phyloP scores from a whole-genome alignment of 2,329 filamentous ascomycete genomes.

The Triangularia verruculosa region DNA sequence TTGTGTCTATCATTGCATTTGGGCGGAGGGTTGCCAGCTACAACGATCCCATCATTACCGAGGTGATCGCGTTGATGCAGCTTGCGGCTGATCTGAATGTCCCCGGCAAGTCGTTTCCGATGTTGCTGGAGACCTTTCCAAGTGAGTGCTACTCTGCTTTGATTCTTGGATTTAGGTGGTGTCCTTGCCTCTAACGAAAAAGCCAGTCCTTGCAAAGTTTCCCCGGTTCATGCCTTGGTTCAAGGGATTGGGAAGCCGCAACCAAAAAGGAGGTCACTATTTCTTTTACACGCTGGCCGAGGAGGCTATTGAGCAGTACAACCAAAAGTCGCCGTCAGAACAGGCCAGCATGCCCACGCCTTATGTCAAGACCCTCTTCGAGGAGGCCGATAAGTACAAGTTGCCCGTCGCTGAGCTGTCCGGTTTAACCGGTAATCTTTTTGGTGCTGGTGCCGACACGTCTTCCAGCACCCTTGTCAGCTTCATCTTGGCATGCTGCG shows the following conservation, averaged over 20 bases:
- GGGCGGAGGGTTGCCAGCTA: constrained; percentile 49
- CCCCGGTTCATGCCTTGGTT: constrained; percentile 51
- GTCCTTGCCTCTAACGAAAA: too few relatives aligned
- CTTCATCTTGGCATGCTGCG: constrained; percentile 49
- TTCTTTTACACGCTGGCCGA: constrained; percentile 53
- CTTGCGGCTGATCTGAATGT: constrained; percentile 55
- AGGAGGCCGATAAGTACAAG: constrained; percentile 45
- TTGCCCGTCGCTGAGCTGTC: constrained; percentile 45
- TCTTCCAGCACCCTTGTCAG: constrained; percentile 45
- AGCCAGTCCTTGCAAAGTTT: constrained; percentile 42
- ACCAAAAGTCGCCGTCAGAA: constrained; percentile 25
- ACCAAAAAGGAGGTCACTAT: constrained; percentile 42
- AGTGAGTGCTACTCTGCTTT: constrained; percentile 20
- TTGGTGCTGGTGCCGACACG: constrained; percentile 49
- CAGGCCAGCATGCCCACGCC: constrained; percentile 31
- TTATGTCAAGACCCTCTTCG: constrained; percentile 47
- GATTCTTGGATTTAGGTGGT: too few relatives aligned
- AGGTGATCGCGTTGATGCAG: constrained; percentile 58
- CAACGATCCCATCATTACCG: constrained; percentile 56
- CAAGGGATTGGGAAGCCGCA: constrained; percentile 42
- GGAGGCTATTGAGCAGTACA: constrained; percentile 44
- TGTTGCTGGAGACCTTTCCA: constrained; percentile 56
- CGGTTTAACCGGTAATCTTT: constrained; percentile 46
- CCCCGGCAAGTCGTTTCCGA: constrained; percentile 52
- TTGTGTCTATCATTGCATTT: constrained; percentile 56